These are phyloP conservation scores for Penicillium sp. DNA, from an alignment of 2,329 filamentous ascomycete genomes.

Conservation along the genomic window DNA sequence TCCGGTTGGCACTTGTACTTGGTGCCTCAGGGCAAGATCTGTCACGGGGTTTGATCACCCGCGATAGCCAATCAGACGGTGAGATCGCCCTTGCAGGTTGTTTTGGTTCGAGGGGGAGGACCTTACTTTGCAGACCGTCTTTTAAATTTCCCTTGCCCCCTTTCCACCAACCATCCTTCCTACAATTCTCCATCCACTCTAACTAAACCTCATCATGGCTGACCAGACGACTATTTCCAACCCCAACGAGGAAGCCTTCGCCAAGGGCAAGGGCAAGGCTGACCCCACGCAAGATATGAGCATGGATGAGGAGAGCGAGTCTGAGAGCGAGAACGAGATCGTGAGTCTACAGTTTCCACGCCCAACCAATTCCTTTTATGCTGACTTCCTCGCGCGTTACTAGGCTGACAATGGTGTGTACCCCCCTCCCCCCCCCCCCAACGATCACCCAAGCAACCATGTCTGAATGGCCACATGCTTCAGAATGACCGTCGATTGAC, in stretches of 20 bases:
- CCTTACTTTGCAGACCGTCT: conserved; percentile 22
- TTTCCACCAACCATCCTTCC: conserved; percentile 16
- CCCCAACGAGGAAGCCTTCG: no score
- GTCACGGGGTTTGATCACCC: conserved; percentile 12
- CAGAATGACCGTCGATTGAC: no score
- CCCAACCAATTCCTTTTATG: neutral
- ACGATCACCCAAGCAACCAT: neutral
- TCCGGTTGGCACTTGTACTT: neutral
- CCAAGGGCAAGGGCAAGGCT: no score
- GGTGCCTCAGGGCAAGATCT: conserved; percentile 13
- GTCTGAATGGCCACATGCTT: neutral
- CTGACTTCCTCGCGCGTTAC: conserved; percentile 6
- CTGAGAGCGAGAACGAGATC: no score
- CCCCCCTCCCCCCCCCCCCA: no score
- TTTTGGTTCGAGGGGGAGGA: conserved; percentile 19
- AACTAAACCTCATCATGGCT: conserved; percentile 25
- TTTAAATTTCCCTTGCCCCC: conserved; percentile 13
- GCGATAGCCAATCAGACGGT: conserved; percentile 15
- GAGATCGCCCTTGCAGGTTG: conserved; percentile 18
- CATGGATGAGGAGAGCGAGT: no score
- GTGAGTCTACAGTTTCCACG: neutral
- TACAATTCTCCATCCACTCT: conserved; percentile 11
- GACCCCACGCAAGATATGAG: no score
- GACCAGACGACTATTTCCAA: conserved; percentile 29
- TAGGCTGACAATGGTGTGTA: no score